A percentile compares a stretch with the other conserved stretches of the same genome.
Conservation (phyloP, 2,329 filamentous ascomycete species). For the Aspergillus ochraceus region DNA sequence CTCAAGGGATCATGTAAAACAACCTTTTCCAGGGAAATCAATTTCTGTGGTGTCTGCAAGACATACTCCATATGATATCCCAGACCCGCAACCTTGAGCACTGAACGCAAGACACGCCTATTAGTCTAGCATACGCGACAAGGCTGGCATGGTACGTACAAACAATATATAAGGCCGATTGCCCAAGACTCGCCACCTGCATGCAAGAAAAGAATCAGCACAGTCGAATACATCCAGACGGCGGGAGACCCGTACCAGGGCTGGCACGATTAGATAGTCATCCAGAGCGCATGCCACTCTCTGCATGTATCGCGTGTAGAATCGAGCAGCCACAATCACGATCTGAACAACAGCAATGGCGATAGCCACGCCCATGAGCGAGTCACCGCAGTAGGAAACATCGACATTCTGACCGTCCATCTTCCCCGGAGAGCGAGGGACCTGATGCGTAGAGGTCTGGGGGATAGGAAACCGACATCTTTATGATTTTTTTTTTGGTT, state of each 20-base stretch:
- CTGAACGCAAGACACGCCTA: background rate
- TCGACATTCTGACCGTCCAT: background rate
- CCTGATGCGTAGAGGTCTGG: background rate
- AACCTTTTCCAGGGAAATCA: conserved; percentile 20
- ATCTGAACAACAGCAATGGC: conserved; percentile 21
- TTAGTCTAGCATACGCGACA: background rate
- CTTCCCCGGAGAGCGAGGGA: no score
- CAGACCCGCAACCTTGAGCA: conserved; percentile 18
- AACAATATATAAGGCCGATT: conserved; percentile 20
- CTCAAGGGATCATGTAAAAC: no score
- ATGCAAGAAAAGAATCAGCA: background rate
- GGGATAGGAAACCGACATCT: background rate
- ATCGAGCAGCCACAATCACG: conserved; percentile 19
- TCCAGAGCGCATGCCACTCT: conserved; percentile 17
- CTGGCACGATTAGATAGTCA: conserved; percentile 25
- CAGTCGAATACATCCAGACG: background rate
- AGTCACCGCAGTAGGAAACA: conserved; percentile 10
- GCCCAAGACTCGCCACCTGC: conserved; percentile 19
- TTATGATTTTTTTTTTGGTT: background rate
- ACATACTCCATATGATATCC: conserved; percentile 18
- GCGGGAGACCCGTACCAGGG: conserved; percentile 17
- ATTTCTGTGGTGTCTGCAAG: conserved; percentile 7
- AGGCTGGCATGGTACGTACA: conserved; percentile 12
- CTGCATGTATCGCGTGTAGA: conserved; percentile 24
- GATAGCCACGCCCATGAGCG: conserved; percentile 18